These are phyloP conservation scores for Solanum medicagineum DNA, from an alignment of 257 asterid genomes.

Conservation along the genomic window DNA sequence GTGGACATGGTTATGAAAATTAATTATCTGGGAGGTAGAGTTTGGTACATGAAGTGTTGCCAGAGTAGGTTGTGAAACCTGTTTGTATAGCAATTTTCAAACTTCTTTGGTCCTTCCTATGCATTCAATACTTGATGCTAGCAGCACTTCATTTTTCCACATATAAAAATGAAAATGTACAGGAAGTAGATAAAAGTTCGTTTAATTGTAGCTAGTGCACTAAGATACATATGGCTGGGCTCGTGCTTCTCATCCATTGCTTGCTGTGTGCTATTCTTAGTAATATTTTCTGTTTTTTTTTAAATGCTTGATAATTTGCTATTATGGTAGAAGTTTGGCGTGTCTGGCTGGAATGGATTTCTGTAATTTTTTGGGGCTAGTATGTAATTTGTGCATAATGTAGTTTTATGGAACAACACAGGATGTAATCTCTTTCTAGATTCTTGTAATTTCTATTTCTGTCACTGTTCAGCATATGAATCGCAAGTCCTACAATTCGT, in stretches of 20 bases:
- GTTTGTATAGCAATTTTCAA: not conserved
- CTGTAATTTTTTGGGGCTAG: not conserved
- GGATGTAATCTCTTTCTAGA: not conserved
- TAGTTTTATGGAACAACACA: not conserved
- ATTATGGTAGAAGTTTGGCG: not conserved
- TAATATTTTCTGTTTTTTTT: not conserved
- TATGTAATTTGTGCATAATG: not conserved
- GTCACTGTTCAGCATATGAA: not conserved
- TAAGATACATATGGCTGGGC: not conserved
- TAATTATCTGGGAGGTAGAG: not conserved
- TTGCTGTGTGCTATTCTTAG: not conserved
- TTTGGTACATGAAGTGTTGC: not conserved
- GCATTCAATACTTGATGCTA: not conserved
- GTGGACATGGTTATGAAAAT: not conserved
- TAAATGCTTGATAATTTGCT: not conserved
- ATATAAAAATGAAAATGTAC: not conserved
- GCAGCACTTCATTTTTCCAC: not conserved
- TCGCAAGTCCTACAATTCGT: not conserved
- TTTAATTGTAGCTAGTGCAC: not conserved
- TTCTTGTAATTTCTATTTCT: not conserved
- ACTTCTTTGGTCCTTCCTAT: not conserved
- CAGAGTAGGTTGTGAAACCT: not conserved
- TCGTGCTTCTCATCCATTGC: not conserved
- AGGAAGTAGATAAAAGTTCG: not conserved
- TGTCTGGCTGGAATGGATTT: not conserved